A percentile compares a stretch with the other conserved stretches of the same genome.
phyloP scores from a whole-genome alignment of 2,329 filamentous ascomycete species.

The Arthrobotrys pseudoclavata region DNA sequence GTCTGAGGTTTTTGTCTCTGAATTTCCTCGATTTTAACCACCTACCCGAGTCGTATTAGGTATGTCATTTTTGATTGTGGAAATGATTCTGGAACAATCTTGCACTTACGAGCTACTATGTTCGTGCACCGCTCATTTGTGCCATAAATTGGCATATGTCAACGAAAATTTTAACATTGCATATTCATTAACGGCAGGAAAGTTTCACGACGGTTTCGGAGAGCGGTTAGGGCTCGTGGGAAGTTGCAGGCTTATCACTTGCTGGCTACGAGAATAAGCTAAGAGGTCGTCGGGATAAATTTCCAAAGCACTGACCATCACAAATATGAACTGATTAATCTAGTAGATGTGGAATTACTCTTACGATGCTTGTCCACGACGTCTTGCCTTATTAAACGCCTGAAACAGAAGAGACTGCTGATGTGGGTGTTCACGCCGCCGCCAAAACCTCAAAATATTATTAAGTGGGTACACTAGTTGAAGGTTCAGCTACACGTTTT shows the following conservation, averaged over 20 bases:
- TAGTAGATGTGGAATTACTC: not conserved
- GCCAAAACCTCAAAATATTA: not conserved
- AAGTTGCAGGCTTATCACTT: constrained; percentile 9
- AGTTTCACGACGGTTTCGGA: constrained; percentile 4
- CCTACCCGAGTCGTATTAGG: constrained; percentile 49
- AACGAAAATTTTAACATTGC: constrained; percentile 2
- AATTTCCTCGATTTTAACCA: constrained; percentile 1
- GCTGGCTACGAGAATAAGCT: not conserved
- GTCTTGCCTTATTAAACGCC: constrained; percentile 1
- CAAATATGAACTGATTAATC: not conserved
- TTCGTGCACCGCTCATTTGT: constrained; percentile 14
- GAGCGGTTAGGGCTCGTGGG: constrained; percentile 9
- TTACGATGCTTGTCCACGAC: not conserved
- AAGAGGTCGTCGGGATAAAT: constrained; percentile 19
- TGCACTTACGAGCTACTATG: constrained; percentile 7
- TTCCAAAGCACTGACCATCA: constrained; percentile 15
- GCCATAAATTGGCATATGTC: not conserved
- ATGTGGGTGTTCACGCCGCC: constrained; percentile 1
- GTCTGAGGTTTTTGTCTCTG: constrained; percentile 27
- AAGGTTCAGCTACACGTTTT: not conserved
- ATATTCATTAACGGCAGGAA: constrained; percentile 5
- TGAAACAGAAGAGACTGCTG: constrained; percentile 7
- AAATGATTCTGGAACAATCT: constrained; percentile 39
- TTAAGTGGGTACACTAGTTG: constrained; percentile 1
- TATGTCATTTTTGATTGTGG: constrained; percentile 20